Evolutionary conservation across 768 basidiomycete species (phyloP).

Genomic region (Kwoniella sp.): DNA sequence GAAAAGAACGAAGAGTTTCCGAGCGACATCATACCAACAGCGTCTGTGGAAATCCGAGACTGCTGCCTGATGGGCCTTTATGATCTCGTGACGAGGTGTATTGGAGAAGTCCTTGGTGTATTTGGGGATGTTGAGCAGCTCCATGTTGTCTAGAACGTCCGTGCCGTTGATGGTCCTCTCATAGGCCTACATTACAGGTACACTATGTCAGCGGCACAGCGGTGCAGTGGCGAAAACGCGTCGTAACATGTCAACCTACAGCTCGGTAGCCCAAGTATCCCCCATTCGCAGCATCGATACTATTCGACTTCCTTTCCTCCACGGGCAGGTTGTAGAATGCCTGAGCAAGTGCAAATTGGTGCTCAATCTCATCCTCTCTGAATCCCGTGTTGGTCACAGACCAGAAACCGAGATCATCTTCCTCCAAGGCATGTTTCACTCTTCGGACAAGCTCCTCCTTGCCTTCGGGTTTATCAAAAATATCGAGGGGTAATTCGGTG

Average conservation of each 20-base stretch:
- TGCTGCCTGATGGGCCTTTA: slow-evolving; percentile 50
- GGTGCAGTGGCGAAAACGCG: too few species aligned
- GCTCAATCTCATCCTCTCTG: slow-evolving; percentile 55
- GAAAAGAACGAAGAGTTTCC: slow-evolving; percentile 53
- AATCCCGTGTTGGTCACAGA: slow-evolving; percentile 58
- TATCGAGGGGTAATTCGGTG: slow-evolving; percentile 34
- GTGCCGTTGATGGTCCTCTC: slow-evolving; percentile 54
- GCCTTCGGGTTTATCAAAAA: slow-evolving; percentile 32
- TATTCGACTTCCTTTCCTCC: slow-evolving; percentile 55
- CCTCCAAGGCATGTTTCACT: slow-evolving; percentile 30
- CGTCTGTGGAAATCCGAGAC: slow-evolving; percentile 53
- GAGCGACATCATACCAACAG: slow-evolving; percentile 53
- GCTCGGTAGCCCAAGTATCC: slow-evolving; percentile 57
- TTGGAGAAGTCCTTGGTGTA: slow-evolving; percentile 48
- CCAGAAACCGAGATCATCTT: slow-evolving; percentile 35
- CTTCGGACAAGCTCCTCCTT: slow-evolving; percentile 42
- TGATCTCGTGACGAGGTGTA: slow-evolving; percentile 37
- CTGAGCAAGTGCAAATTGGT: slow-evolving; percentile 57
- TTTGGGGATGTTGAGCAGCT: slow-evolving; percentile 58
- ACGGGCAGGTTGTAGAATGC: slow-evolving; percentile 57
- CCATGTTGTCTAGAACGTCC: slow-evolving; percentile 58
- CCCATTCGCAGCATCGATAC: slow-evolving; percentile 55
- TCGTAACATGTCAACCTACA: slow-evolving; percentile 39
- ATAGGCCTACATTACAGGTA: slow-evolving; percentile 20
- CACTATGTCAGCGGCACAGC: neutral